Conservation (phyloP, 495 filamentous ascomycete genomes). For the Wilcoxina mikolae region DNA sequence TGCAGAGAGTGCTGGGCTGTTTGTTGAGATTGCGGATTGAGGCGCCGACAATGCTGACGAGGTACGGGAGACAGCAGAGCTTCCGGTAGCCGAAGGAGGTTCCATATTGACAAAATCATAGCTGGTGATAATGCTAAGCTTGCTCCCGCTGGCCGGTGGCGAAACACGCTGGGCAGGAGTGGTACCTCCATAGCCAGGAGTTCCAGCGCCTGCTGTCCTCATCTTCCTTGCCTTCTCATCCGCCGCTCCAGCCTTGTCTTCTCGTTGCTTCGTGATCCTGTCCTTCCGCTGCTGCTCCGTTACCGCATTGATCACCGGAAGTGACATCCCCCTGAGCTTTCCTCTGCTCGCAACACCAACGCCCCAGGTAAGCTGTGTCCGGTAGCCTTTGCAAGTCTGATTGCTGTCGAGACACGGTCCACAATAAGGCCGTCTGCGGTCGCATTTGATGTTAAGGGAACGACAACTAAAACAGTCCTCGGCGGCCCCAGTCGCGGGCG, state of each 20-base stretch:
- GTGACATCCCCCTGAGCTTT: conserved; percentile 76
- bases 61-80: conserved; percentile 17
- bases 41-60: conserved; percentile 16
- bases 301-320: conserved; percentile 45
- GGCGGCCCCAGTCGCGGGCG: conserved; percentile 73
- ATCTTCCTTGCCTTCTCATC: conserved; percentile 7
- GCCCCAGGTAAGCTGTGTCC: conserved; percentile 94
- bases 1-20: conserved; percentile 24
- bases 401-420: conserved; percentile 83
- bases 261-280: conserved; percentile 16
- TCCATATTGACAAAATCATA: conserved; percentile 42
- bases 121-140: conserved; percentile 31
- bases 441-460: conserved; percentile 69
- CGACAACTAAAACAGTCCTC: conserved; percentile 94
- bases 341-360: conserved; percentile 92
- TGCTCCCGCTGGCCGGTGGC: conserved; percentile 7
- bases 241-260: conserved; percentile 7
- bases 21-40: conserved; percentile 17
- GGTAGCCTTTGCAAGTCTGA: conserved; percentile 92
- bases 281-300: conserved; percentile 34
- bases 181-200: conserved; percentile 17
- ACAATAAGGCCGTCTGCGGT: conserved; percentile 86
- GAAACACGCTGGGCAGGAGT: conserved; percentile 11
- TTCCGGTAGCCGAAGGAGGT: conserved; percentile 29
- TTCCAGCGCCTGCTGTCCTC: conserved; percentile 11